Evolutionary conservation across 106 monocot genomes (phyloP).

Genomic region (Platanthera guangdongensis): DNA sequence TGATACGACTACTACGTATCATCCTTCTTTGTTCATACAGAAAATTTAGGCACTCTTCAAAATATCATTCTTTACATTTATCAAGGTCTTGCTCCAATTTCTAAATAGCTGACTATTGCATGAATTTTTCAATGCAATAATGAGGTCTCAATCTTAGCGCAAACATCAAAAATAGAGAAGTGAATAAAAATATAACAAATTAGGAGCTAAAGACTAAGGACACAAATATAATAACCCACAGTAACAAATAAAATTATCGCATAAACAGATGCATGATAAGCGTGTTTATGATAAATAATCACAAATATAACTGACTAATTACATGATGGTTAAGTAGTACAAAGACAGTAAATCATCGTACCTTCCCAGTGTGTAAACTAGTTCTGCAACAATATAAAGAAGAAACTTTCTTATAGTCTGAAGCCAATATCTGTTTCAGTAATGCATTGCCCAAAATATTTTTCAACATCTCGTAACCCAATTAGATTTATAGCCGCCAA

Average conservation of each 20-base stretch:
- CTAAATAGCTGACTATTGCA: too few relatives aligned
- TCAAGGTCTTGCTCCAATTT: too few relatives aligned
- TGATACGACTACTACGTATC: too few relatives aligned
- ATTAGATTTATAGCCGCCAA: neutral
- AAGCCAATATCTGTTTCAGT: neutral
- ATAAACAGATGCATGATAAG: neutral
- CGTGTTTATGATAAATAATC: neutral
- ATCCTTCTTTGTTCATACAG: too few relatives aligned
- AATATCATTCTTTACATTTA: too few relatives aligned
- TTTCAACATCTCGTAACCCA: neutral
- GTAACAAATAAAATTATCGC: neutral
- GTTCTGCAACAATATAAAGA: neutral
- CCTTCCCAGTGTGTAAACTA: conserved; percentile 7
- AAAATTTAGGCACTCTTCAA: too few relatives aligned
- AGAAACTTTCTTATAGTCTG: neutral
- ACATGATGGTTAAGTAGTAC: neutral
- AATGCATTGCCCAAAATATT: neutral
- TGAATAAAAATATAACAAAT: too few relatives aligned
- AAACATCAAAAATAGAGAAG: too few relatives aligned
- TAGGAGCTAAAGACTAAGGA: too few relatives aligned
- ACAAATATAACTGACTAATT: neutral
- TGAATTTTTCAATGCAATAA: too few relatives aligned
- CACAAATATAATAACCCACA: neutral
- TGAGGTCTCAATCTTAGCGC: too few relatives aligned
- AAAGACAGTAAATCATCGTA: neutral